These are phyloP conservation scores for Cyathus striatus DNA, from an alignment of 768 basidiomycete genomes.

Conservation along the genomic window DNA sequence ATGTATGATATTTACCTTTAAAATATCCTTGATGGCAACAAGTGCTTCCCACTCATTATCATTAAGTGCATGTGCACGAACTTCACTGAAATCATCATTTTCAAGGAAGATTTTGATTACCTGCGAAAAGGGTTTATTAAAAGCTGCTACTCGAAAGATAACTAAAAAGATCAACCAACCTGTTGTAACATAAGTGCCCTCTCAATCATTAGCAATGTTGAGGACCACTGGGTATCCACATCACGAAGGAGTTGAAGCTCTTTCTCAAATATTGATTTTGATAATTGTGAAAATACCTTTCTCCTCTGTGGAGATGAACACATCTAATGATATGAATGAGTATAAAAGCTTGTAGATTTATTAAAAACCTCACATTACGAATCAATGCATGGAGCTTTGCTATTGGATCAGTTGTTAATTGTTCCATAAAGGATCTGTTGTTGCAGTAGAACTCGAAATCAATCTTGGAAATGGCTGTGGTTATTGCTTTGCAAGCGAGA, in stretches of 20 bases:
- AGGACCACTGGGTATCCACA: not conserved
- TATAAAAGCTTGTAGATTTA: not conserved
- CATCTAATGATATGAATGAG: not conserved
- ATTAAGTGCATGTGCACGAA: not conserved
- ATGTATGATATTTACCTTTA: not conserved
- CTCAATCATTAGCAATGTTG: not conserved
- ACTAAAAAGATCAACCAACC: not conserved
- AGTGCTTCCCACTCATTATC: not conserved
- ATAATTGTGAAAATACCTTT: not conserved
- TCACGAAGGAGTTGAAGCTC: not conserved
- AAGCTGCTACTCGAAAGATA: no score
- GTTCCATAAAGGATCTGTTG: not conserved
- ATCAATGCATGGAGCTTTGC: not conserved
- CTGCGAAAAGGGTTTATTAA: not conserved
- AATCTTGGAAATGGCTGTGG: not conserved
- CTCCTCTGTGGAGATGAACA: not conserved
- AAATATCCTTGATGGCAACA: not conserved
- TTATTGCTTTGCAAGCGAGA: not conserved
- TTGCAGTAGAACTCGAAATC: not conserved
- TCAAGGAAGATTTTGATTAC: not conserved
- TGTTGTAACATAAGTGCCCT: not conserved
- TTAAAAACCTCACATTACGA: not conserved
- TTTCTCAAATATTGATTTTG: not conserved
- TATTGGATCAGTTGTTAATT: not conserved
- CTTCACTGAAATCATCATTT: no score